Conservation (phyloP, 345 rosid genomes). For the Geranium brycei region DNA sequence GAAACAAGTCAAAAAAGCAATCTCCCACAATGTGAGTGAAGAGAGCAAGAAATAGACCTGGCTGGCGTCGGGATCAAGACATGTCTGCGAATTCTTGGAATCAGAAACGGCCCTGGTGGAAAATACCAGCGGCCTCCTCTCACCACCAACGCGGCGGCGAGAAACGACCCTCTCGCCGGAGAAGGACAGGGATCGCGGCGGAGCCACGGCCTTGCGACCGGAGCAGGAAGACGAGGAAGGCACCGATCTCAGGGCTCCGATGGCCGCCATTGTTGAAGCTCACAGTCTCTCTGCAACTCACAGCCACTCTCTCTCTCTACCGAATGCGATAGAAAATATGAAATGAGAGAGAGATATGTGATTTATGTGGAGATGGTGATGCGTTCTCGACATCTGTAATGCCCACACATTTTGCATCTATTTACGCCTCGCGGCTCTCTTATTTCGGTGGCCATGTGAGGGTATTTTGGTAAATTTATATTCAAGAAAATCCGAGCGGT, state of each 20-base stretch:
- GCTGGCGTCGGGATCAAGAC: conserved; percentile 97
- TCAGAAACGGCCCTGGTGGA: conserved; percentile 87
- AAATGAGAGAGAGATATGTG: not conserved
- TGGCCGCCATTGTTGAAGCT: not conserved
- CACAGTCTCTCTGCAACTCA: not conserved
- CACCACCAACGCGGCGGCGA: not conserved
- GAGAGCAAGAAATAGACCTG: conserved; percentile 33
- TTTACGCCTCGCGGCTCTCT: not conserved
- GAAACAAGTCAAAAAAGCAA: not conserved
- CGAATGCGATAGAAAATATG: not conserved
- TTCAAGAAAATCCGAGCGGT: too few relatives aligned
- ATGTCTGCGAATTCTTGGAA: conserved; percentile 76
- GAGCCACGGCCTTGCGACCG: conserved; percentile 1
- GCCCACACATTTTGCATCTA: not conserved
- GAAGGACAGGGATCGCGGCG: conserved; percentile 29
- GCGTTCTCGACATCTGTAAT: not conserved
- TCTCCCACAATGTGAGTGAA: not conserved
- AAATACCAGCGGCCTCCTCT: conserved; percentile 25
- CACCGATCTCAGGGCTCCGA: not conserved
- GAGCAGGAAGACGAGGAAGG: conserved; percentile 6
- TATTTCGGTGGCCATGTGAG: not conserved
- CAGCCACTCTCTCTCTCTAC: conserved; percentile 31
- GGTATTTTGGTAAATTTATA: too few relatives aligned
- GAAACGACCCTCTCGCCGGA: conserved; percentile 31
- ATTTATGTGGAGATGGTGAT: not conserved